Conservation (phyloP, 768 basidiomycete genomes). For the Lactifluus piperatus region DNA sequence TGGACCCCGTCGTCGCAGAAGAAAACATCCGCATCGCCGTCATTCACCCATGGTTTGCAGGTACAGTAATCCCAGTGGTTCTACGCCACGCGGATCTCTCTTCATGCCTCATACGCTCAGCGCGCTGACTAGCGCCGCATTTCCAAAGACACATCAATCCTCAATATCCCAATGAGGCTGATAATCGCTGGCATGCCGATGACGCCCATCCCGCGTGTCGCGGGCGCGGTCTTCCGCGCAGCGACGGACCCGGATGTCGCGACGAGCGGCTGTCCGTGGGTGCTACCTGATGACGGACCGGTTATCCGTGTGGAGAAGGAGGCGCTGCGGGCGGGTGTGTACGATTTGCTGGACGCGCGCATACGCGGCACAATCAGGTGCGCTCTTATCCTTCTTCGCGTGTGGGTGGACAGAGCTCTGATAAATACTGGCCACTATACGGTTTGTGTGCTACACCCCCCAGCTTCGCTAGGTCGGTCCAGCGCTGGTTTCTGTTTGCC, state of each 20-base stretch:
- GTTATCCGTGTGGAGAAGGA: constrained; percentile 23
- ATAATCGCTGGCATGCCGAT: constrained; percentile 26
- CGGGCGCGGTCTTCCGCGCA: constrained; percentile 26
- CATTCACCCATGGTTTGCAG: constrained; percentile 28
- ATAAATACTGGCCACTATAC: not conserved
- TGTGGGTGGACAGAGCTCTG: not conserved
- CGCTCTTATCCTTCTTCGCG: not conserved
- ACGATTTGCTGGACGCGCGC: constrained; percentile 21
- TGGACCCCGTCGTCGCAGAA: constrained; percentile 14
- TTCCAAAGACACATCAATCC: constrained; percentile 22
- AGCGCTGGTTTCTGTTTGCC: not conserved
- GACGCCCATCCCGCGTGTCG: constrained; percentile 26
- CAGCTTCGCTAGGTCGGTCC: not conserved
- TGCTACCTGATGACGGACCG: constrained; percentile 26
- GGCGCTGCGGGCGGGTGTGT: constrained; percentile 23
- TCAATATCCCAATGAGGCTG: constrained; percentile 11
- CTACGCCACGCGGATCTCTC: not conserved
- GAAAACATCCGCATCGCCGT: constrained; percentile 23
- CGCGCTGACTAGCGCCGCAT: not conserved
- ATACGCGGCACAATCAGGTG: constrained; percentile 1
- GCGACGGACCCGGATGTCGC: constrained; percentile 23
- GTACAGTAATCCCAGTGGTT: too few relatives aligned
- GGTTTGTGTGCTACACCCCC: too few relatives aligned
- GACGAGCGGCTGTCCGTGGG: constrained; percentile 25
- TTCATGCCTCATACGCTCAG: not conserved